Conservation (phyloP, 257 asterid species). For the Lycium barbarum region DNA sequence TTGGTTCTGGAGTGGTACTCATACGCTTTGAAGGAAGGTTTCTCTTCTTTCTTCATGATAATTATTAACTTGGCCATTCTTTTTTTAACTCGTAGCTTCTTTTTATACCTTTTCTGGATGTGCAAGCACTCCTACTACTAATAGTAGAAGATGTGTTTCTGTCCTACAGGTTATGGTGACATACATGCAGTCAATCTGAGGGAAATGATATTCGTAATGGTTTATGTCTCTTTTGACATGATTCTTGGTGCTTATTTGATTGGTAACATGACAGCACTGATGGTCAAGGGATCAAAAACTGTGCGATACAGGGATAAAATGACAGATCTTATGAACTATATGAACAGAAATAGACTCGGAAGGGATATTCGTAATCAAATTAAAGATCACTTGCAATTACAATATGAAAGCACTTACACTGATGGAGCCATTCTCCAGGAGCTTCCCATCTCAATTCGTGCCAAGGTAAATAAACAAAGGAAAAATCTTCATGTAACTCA, state of each 20-base stretch:
- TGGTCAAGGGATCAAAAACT: slow-evolving; percentile 94
- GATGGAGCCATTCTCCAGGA: slow-evolving; percentile 84
- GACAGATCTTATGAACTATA: slow-evolving; percentile 83
- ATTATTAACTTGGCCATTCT: slow-evolving; percentile 4
- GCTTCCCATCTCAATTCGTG: slow-evolving; percentile 87
- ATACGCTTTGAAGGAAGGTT: neutral
- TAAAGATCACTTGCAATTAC: slow-evolving; percentile 88
- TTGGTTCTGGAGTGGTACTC: neutral
- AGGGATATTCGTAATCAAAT: slow-evolving; percentile 79
- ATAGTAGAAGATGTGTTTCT: neutral
- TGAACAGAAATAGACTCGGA: slow-evolving; percentile 82
- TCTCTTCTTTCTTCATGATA: neutral
- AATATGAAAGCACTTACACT: slow-evolving; percentile 84
- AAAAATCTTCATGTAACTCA: neutral
- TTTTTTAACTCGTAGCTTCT: neutral
- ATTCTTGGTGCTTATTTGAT: slow-evolving; percentile 93
- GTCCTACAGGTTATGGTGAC: slow-evolving; percentile 87
- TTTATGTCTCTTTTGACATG: slow-evolving; percentile 95
- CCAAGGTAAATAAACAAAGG: slow-evolving; percentile 61
- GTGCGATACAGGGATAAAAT: slow-evolving; percentile 89
- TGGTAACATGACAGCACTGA: slow-evolving; percentile 98
- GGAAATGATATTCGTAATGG: slow-evolving; percentile 93
- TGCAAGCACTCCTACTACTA: neutral
- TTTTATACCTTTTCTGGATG: neutral
- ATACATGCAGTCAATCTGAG: slow-evolving; percentile 93